Conservation (phyloP, 2,329 filamentous ascomycete species). For the Bipolaris bicolor region DNA sequence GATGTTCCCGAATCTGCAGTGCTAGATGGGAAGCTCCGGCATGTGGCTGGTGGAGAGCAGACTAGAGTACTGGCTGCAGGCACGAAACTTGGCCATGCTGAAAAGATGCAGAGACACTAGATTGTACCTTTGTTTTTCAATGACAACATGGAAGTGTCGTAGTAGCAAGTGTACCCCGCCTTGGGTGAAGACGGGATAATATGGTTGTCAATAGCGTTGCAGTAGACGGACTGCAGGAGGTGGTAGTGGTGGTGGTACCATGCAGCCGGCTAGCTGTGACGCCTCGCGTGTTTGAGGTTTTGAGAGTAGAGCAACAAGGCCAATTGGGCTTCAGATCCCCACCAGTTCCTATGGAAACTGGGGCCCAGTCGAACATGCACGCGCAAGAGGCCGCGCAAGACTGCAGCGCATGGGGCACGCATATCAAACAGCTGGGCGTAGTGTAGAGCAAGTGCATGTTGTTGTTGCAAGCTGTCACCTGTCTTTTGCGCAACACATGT, state of each 20-base stretch:
- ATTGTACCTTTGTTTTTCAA: not conserved
- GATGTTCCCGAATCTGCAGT: not conserved
- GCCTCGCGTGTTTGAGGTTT: constrained; percentile 1
- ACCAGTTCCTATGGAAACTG: constrained; percentile 12
- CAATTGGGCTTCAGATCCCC: not conserved
- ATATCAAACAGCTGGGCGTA: not conserved
- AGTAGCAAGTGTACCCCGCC: not conserved
- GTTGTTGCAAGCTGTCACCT: too few relatives aligned
- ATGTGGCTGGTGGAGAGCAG: too few relatives aligned
- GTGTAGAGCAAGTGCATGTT: too few relatives aligned
- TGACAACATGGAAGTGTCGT: not conserved
- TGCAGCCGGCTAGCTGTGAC: not conserved
- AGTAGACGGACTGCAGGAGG: not conserved
- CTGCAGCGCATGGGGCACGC: not conserved
- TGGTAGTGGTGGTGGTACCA: not conserved
- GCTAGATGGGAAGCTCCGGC: too few relatives aligned
- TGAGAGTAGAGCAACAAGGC: not conserved
- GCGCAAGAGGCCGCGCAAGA: constrained; percentile 8
- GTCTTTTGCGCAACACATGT: too few relatives aligned
- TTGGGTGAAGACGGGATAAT: not conserved
- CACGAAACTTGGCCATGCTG: not conserved
- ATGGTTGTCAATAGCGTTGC: not conserved
- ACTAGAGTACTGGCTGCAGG: not conserved
- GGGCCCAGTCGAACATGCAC: constrained; percentile 6
- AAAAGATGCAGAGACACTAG: not conserved